Conservation (phyloP, 768 basidiomycete species). For the Russula sp. region DNA sequence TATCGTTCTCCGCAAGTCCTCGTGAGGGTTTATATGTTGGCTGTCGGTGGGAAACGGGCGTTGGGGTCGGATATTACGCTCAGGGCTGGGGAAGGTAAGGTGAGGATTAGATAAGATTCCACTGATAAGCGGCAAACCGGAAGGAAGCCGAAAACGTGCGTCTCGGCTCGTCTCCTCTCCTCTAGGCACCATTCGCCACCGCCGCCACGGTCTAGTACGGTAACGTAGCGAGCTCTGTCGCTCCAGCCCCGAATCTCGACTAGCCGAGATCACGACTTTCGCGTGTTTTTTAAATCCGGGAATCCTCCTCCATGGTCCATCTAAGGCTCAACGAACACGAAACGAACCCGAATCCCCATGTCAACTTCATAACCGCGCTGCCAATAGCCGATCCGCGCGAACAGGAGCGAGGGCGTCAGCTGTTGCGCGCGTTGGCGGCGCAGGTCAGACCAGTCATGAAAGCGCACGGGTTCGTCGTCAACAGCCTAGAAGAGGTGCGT, state of each 20-base stretch:
- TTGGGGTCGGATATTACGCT: constrained; percentile 15
- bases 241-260: background rate
- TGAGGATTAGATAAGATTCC: constrained; percentile 7
- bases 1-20: background rate
- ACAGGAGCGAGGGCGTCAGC: constrained; percentile 59
- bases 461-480: constrained; percentile 62
- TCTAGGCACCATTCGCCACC: background rate
- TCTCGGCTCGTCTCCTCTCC: background rate
- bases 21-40: background rate
- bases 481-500: constrained; percentile 74
- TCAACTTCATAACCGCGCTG: constrained; percentile 70
- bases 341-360: constrained; percentile 62
- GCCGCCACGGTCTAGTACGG: background rate
- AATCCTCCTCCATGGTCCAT: constrained; percentile 53
- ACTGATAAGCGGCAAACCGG: background rate
- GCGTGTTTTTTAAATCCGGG: background rate
- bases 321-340: constrained; percentile 61
- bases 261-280: background rate
- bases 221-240: background rate
- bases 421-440: constrained; percentile 71
- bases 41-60: background rate
- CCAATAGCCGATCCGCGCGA: constrained; percentile 35
- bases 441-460: constrained; percentile 85
- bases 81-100: background rate
- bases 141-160: background rate